Base-by-base conservation (phyloP, 1,139 yeast species). In the Geotrichum restrictum region DNA sequence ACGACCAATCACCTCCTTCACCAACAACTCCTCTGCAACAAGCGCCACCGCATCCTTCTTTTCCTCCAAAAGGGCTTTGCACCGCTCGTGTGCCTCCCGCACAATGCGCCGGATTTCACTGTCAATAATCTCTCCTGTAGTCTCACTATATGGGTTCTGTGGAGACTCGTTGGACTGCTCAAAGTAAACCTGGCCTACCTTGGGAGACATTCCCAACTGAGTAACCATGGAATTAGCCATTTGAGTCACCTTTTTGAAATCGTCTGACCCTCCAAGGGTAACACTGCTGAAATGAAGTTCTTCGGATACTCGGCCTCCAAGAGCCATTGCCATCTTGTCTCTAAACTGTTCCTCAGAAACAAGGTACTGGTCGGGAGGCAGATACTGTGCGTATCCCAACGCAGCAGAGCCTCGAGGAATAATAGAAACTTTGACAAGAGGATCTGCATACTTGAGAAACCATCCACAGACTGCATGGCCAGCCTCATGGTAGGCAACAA, bases 381-480 rank as follows among this genome's bases (percentile, higher is more conserved):
- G 76, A 67, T 93, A 93, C 69, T 93, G 97, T 1, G 98, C 98
- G 69, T 93, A 93, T n/a, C 98, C 98, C 53, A 93, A 76, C 1
- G 98, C 96, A 52, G 95, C 96, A 72, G 85, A 89, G 8, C 98
- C 98, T 66, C 98, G 82, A 51, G 98, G 98, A 58, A 93, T 88
- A 64, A 93, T 93, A 5, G 97, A 88, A 16, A 93, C 98, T 72
- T 93, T 93, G 60, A 93, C 79, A 57, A 93, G 74, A 8, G 98
- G 98, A 66, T 89, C 96, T 1, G 98, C 96, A 70, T 78, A 79
- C 71, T 83, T 80, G 64, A 93, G 77, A 67, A 74, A 89, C 98
- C 98, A 93, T 11, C 98, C 98, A 72, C 98, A 91, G 56, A 93
- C 82, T 3, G 98, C 98, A 70, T 93, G 98, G 0, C 98, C 98